Percentiles rank a stretch among this genome's conserved stretches.
phyloP scores from a whole-genome alignment of 495 filamentous ascomycete species.

The Tuber aestivum region DNA sequence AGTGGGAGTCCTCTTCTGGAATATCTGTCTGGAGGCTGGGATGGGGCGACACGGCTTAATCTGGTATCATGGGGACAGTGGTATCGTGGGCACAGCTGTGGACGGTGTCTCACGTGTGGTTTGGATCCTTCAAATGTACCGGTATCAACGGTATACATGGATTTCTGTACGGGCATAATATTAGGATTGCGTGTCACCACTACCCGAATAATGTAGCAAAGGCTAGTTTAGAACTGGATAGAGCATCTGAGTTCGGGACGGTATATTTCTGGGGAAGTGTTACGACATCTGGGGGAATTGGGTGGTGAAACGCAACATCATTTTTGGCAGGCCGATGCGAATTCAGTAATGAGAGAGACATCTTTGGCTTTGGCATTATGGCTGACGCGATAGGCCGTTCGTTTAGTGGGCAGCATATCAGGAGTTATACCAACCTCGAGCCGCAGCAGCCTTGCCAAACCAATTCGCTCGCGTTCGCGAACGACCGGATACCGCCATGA shows the following conservation, averaged over 20 bases:
- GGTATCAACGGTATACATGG: neutral
- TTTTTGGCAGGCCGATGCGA: neutral
- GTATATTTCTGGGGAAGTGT: neutral
- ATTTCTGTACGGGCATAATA: neutral
- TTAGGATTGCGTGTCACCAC: neutral
- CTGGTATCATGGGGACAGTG: neutral
- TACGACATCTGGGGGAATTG: neutral
- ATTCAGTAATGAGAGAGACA: neutral
- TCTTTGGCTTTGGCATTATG: neutral
- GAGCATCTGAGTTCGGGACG: neutral
- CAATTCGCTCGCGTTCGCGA: neutral
- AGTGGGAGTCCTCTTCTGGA: neutral
- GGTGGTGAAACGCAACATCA: neutral
- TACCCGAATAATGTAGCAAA: neutral
- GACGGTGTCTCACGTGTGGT: neutral
- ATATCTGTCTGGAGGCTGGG: neutral
- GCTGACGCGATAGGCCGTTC: neutral
- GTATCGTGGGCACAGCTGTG: neutral
- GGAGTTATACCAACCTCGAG: constrained; percentile 1
- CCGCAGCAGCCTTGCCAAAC: neutral
- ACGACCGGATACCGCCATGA: neutral
- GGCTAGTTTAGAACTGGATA: neutral
- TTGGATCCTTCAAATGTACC: neutral
- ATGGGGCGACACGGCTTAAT: neutral
- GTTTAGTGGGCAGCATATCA: neutral